Conservation (phyloP, 805 yeast genomes). For the Pichia ethanolica region DNA sequence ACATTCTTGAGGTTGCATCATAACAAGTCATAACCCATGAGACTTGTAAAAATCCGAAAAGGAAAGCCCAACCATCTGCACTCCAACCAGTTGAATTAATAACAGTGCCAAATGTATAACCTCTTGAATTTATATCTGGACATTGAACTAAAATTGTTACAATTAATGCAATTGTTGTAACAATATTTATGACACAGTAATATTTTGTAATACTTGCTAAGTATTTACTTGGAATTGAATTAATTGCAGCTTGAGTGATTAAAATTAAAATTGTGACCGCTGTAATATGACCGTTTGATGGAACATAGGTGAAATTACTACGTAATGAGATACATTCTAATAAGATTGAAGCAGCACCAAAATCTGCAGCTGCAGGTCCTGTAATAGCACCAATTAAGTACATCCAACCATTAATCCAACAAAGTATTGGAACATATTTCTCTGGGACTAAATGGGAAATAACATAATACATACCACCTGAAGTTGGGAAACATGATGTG, state of each 20-base stretch:
- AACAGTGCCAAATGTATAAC: slow-evolving; percentile 41
- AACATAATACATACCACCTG: slow-evolving; percentile 45
- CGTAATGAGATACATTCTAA: slow-evolving; percentile 38
- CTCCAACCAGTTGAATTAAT: slow-evolving; percentile 45
- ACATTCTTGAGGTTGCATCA: slow-evolving; percentile 48
- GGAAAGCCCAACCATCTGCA: slow-evolving; percentile 46
- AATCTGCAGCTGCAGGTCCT: slow-evolving; percentile 44
- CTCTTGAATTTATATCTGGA: slow-evolving; percentile 36
- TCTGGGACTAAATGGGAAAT: slow-evolving; percentile 43
- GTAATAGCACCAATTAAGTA: slow-evolving; percentile 42
- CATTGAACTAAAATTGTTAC: slow-evolving; percentile 49
- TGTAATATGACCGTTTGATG: slow-evolving; percentile 38
- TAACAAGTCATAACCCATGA: slow-evolving; percentile 55
- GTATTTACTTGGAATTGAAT: slow-evolving; percentile 44
- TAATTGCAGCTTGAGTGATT: slow-evolving; percentile 40
- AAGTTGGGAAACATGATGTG: slow-evolving; percentile 45
- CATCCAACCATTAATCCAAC: slow-evolving; percentile 49
- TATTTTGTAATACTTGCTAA: slow-evolving; percentile 44
- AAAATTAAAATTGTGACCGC: slow-evolving; percentile 47
- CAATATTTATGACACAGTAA: slow-evolving; percentile 42
- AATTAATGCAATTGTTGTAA: slow-evolving; percentile 42
- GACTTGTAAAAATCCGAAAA: slow-evolving; percentile 50
- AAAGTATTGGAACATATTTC: slow-evolving; percentile 40
- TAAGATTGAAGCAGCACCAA: slow-evolving; percentile 43
- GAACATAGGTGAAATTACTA: slow-evolving; percentile 30